These are phyloP conservation scores for Aspergillus floridensis DNA, from an alignment of 2,329 filamentous ascomycete species.

Conservation along the genomic window DNA sequence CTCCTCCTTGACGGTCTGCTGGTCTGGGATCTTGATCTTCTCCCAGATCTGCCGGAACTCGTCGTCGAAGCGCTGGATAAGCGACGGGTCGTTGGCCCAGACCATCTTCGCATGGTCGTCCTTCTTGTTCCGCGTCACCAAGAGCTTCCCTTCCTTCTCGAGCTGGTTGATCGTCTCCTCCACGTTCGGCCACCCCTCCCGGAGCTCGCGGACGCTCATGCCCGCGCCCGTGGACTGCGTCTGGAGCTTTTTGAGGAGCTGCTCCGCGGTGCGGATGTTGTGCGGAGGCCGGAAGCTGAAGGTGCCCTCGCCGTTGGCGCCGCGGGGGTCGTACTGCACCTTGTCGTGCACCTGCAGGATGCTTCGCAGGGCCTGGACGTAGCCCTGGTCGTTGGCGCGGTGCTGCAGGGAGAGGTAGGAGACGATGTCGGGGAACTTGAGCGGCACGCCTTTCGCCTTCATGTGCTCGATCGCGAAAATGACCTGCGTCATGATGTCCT, in stretches of 20 bases:
- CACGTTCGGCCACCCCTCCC: constrained; percentile 91
- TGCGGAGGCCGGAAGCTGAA: constrained; percentile 84
- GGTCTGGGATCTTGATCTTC: constrained; percentile 70
- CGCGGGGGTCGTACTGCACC: constrained; percentile 55
- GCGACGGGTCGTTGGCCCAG: constrained; percentile 80
- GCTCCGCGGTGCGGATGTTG: constrained; percentile 72
- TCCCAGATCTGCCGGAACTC: constrained; percentile 86
- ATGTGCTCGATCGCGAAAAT: constrained; percentile 83
- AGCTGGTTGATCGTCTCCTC: constrained; percentile 74
- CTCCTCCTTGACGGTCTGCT: constrained; percentile 73
- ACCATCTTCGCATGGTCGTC: constrained; percentile 82
- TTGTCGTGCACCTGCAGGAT: constrained; percentile 67
- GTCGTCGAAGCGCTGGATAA: constrained; percentile 71
- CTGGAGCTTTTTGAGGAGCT: constrained; percentile 79
- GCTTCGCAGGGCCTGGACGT: constrained; percentile 62
- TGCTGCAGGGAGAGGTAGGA: constrained; percentile 72
- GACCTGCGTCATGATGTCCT: constrained; percentile 81
- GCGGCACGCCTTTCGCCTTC: constrained; percentile 65
- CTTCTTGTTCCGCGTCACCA: constrained; percentile 89
- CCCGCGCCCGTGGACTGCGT: constrained; percentile 76
- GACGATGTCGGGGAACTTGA: constrained; percentile 73
- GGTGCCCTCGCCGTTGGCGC: constrained; percentile 67
- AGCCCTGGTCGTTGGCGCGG: constrained; percentile 55
- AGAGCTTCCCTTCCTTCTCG: constrained; percentile 72
- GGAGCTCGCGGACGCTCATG: constrained; percentile 82